Base-by-base conservation (phyloP, 1,284 basidiomycete genomes). In the Tilletia setariae region DNA sequence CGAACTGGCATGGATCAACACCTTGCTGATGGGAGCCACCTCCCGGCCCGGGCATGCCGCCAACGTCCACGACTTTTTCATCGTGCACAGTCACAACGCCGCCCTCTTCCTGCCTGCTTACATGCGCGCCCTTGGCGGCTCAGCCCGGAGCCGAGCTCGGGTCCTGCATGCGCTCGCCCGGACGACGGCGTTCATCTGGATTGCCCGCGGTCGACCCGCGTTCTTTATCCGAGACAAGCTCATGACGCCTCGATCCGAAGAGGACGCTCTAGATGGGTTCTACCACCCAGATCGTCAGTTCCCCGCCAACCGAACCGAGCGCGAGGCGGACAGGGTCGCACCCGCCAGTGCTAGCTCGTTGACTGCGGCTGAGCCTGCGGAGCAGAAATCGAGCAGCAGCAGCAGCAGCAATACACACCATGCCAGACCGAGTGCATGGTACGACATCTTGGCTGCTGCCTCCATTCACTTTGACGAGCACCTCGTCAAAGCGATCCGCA, bases 41-140 rank as follows among this genome's bases (percentile, higher is more conserved):
- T 67, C 72, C 0, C 67, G 51, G 23, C 64, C 59, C 8, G 65
- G 32, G 7, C 46, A 43, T 25, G 16, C 6, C 9, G n/a, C 47
- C 1, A 72, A 69, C 47, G 65, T 44, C 16, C 74, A 75, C 46
- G 74, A 75, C 51, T 75, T 75, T 42, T 75, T 75, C 67, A 42
- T 75, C 64, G 69, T 75, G 69, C 74, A 75, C 66, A 47, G 68
- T 21, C 73, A 75, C 72, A 75, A 75, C 56, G 70, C 72, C 1
- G 67, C 73, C 25, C 68, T 75, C 19, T 75, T 73, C 43, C 68
- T 72, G 2, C 62, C 64, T 3, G 53, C 68, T 32, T 56, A 53
- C 2, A 28, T 59, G 23, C 16, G 16, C 9, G 53, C 23, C 25
- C 66, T 73, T 7, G 2, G 42, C 9, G 47, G 46, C 63, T n/a